phyloP scores from a whole-genome alignment of 1,284 basidiomycete genomes.

The Chalciporus piperatoides region DNA sequence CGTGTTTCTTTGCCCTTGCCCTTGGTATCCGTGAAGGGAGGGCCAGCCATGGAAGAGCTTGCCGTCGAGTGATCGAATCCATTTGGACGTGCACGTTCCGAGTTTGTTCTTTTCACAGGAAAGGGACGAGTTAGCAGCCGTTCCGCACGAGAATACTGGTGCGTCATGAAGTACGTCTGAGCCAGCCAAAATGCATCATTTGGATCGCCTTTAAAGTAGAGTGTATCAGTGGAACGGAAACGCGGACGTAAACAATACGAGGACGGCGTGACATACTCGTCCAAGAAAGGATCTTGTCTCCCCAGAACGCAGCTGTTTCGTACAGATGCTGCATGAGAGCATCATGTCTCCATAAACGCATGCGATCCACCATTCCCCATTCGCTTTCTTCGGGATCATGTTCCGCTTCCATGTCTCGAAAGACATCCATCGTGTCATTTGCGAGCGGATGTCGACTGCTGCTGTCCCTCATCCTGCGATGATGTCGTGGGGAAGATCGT shows the following conservation, averaged over 20 bases:
- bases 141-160: slow-evolving; percentile 93
- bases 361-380: slow-evolving; percentile 89
- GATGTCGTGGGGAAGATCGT: slow-evolving; percentile 55
- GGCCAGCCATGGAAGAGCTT: slow-evolving; percentile 20
- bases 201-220: slow-evolving; percentile 62
- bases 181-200: slow-evolving; percentile 99
- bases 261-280: slow-evolving; percentile 65
- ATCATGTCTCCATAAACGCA: slow-evolving; percentile 96
- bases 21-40: slow-evolving; percentile 38
- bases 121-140: slow-evolving; percentile 85
- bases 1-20: slow-evolving; percentile 60
- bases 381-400: slow-evolving; percentile 59
- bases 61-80: slow-evolving; percentile 37
- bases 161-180: slow-evolving; percentile 93
- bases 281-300: slow-evolving; percentile 92
- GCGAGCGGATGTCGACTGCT: slow-evolving; percentile 64
- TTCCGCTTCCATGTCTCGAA: slow-evolving; percentile 59
- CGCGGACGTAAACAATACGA: background rate
- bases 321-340: slow-evolving; percentile 98
- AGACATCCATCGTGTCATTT: slow-evolving; percentile 72
- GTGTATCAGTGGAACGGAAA: slow-evolving; percentile 15
- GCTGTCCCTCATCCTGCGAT: slow-evolving; percentile 47
- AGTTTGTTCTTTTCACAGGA: slow-evolving; percentile 45
- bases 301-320: slow-evolving; percentile 98
- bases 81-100: slow-evolving; percentile 39